A percentile compares a stretch with the other conserved stretches of the same genome.
Evolutionary conservation across 2,329 filamentous ascomycete species (phyloP).

Genomic region (Xylaria arbuscula): DNA sequence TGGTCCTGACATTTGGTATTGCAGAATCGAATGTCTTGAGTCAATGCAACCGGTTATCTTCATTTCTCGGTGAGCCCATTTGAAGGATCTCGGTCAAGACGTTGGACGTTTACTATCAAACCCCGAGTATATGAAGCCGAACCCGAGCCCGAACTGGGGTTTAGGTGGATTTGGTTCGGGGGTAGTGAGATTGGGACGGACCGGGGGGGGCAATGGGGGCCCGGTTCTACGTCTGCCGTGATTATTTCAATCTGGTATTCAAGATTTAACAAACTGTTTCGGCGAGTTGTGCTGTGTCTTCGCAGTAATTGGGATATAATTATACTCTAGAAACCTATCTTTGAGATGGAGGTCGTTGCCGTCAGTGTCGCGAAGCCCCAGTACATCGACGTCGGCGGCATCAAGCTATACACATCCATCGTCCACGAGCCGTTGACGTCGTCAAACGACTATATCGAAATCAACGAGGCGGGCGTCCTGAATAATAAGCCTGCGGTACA

Average conservation of each 20-base stretch:
- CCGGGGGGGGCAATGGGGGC: slow-evolving; percentile 17
- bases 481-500: slow-evolving; percentile 42
- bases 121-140: slow-evolving; percentile 11
- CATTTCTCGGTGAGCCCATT: neutral
- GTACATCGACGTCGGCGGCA: slow-evolving; percentile 36
- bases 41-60: neutral
- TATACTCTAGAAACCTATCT: neutral
- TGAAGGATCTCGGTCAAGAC: slow-evolving; percentile 15
- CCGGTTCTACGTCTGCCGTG: neutral
- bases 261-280: too few species aligned
- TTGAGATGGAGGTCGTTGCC: slow-evolving; percentile 44
- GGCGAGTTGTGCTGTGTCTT: too few species aligned
- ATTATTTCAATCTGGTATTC: slow-evolving; percentile 14
- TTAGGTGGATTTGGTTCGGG: slow-evolving; percentile 10
- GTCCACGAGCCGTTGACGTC: slow-evolving; percentile 40
- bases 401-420: slow-evolving; percentile 41
- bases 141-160: slow-evolving; percentile 27
- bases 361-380: slow-evolving; percentile 39
- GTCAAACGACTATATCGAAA: slow-evolving; percentile 40
- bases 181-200: neutral
- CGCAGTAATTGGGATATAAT: neutral
- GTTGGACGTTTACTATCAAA: neutral
- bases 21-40: slow-evolving; percentile 4
- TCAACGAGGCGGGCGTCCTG: slow-evolving; percentile 39
- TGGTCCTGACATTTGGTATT: neutral